Evolutionary conservation across 2,329 filamentous ascomycete species (phyloP), one percentile per base, ranked within the genome.

Genomic region (Magnaporthales sp.): DNA sequence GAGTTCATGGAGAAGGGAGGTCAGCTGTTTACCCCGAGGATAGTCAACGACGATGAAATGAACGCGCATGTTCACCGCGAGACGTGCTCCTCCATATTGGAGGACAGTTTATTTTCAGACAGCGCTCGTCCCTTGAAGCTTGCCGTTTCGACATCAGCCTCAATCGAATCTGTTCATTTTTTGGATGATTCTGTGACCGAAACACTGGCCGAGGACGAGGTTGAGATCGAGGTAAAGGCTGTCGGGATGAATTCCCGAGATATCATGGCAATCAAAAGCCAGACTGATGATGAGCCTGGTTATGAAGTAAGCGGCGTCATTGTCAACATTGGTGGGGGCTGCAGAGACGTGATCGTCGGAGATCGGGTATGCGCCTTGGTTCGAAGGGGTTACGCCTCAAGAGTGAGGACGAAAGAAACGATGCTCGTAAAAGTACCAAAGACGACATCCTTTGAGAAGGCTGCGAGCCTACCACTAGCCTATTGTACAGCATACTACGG

Each of bases 181-280:
- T 68, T 77, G 65, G 76, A 78, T 56, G 78, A 80, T 29, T 70
- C 73, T n/a, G 31, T 67, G 19, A 70, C 67, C 2, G 63, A 70
- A 9, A 72, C 75, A 11, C 68, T 80, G 22, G 73, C 70, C 0
- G 73, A 70, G 0, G 73, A 77, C n/a, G 74, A 80, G 46, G 70
- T 82, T 5, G 79, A 81, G 69, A 76, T 82, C 64, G 75, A 78
- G 64, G 75, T 81, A n/a, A 76, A 75, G 32, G 78, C 78, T 6
- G 74, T 78, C 0, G 80, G 80, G 0, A 72, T 84, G 67, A 84
- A 81, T 71, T 80, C 80, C 69, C 76, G 76, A 32, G 83, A 85
- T 68, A 75, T 80, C 1, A 74, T 83, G 67, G 78, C 79, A 13
- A 77, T 79, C 29, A 78, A 76, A 74, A 78, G 77, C 2, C 77